Conservation (phyloP, 176 grass and related monocot species). For the barley (Hordeum vulgare) region DNA sequence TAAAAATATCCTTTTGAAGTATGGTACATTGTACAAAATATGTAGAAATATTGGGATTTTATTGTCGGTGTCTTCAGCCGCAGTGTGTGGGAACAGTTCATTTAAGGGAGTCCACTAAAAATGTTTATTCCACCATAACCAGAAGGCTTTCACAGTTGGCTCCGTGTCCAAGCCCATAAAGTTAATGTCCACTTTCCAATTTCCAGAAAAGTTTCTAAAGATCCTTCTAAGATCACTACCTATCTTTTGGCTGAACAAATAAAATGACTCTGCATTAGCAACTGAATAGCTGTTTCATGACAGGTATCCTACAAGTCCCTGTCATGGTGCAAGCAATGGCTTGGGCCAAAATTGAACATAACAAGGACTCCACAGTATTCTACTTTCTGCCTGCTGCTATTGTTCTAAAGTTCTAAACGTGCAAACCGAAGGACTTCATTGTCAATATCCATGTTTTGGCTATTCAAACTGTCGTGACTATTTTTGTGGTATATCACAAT, state of each 20-base stretch:
- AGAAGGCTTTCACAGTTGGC: not conserved
- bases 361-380: conserved; percentile 86
- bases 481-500: not conserved
- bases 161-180: not conserved
- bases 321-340: conserved; percentile 97
- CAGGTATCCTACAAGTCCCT: conserved; percentile 97
- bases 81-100: not conserved
- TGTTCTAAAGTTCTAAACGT: conserved; percentile 3
- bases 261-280: conserved; percentile 7
- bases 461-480: not conserved
- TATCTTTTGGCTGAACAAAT: not conserved
- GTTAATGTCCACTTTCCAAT: not conserved
- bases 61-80: not conserved
- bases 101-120: not conserved
- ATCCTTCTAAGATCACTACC: not conserved
- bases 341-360: conserved; percentile 94
- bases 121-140: not conserved
- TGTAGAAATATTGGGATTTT: not conserved
- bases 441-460: conserved; percentile 3
- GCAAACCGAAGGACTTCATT: not conserved
- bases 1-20: not conserved
- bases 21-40: not conserved
- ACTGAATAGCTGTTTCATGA: conserved; percentile 12
- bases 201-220: not conserved
- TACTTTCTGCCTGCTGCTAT: not conserved